phyloP scores from a whole-genome alignment of 805 yeast genomes.

The Hanseniaspora singularis region DNA sequence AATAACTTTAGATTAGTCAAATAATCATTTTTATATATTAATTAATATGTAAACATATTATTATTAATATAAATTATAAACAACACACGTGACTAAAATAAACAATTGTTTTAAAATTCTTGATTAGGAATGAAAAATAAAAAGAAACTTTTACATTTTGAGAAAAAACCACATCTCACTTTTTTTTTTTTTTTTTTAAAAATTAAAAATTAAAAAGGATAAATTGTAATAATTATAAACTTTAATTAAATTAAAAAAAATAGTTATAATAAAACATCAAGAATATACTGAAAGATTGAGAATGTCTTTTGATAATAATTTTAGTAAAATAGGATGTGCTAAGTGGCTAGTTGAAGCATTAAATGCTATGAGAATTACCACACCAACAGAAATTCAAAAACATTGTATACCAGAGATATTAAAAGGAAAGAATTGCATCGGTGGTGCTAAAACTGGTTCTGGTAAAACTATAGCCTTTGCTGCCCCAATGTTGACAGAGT shows the following conservation, averaged over 20 bases:
- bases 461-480: constrained; percentile 98
- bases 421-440: constrained; percentile 75
- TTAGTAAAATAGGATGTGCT: constrained; percentile 60
- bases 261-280: not conserved
- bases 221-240: no score
- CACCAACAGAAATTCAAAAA: constrained; percentile 77
- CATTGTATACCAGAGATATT: constrained; percentile 83
- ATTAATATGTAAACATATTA: no score
- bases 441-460: constrained; percentile 96
- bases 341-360: constrained; percentile 80
- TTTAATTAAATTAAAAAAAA: not conserved
- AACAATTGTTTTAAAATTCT: no score
- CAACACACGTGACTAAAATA: no score
- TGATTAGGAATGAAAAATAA: no score
- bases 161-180: no score
- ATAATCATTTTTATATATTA: no score
- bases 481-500: constrained; percentile 86
- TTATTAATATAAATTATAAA: no score
- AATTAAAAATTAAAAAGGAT: no score
- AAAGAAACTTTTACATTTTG: no score
- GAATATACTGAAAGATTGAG: not conserved
- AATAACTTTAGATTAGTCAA: no score
- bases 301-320: constrained; percentile 23
- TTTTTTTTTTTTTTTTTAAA: no score
- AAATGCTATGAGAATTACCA: constrained; percentile 62